Conservation (phyloP, 495 filamentous ascomycete genomes). For the Alectoria sarmentosa region DNA sequence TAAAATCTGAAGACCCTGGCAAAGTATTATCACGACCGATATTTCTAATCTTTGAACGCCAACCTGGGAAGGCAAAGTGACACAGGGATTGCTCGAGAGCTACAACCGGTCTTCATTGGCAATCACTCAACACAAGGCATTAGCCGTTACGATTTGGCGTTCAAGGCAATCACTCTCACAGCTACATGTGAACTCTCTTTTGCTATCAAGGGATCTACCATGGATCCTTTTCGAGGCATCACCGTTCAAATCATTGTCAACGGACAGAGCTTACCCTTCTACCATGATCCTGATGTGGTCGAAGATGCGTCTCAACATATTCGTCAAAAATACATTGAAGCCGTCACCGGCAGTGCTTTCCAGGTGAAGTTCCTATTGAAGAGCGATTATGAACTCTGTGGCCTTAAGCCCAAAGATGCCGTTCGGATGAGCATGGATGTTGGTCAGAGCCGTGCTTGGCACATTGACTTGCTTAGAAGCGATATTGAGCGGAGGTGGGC, state of each 20-base stretch:
- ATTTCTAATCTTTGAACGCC: not conserved
- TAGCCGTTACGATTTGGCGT: not conserved
- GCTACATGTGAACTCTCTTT: not conserved
- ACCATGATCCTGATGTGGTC: conserved; percentile 7
- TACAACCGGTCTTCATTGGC: not conserved
- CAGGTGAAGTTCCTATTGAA: conserved; percentile 6
- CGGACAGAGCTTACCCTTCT: not conserved
- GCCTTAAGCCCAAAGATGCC: not conserved
- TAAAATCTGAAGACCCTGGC: not conserved
- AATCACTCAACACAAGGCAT: not conserved
- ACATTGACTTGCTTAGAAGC: no score
- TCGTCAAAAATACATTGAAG: conserved; percentile 6
- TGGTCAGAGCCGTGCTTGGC: no score
- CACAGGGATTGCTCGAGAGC: not conserved
- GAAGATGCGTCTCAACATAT: not conserved
- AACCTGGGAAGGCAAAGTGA: not conserved
- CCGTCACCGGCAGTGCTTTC: conserved; percentile 5
- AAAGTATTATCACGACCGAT: not conserved
- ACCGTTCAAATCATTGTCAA: conserved; percentile 5
- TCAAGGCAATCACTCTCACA: not conserved
- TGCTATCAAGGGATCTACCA: not conserved
- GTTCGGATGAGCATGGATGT: accelerated
- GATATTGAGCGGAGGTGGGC: no score
- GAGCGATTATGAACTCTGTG: not conserved
- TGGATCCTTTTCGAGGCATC: conserved; percentile 6